Evolutionary conservation across 129 eudicot species (phyloP).

Genomic region (Flaveria sonorensis): DNA sequence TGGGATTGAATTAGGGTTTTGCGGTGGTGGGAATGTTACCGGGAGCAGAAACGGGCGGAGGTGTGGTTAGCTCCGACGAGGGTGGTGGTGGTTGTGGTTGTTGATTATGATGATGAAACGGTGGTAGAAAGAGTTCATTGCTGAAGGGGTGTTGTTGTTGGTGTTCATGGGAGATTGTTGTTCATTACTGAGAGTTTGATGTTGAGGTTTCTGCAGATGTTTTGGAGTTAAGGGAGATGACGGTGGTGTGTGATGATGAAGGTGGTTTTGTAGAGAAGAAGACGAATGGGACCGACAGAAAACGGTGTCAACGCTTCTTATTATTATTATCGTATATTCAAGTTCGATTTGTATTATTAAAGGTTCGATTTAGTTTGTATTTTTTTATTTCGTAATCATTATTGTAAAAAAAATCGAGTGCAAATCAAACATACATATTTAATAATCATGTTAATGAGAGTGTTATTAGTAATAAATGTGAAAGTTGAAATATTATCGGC

Average conservation of each 20-base stretch:
- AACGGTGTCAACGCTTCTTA: constrained; percentile 25
- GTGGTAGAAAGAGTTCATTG: constrained; percentile 24
- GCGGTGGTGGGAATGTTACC: constrained; percentile 25
- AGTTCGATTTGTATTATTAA: no score
- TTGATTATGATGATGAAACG: constrained; percentile 42
- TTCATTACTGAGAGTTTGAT: neutral
- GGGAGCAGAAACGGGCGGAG: constrained; percentile 89
- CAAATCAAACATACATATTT: no score
- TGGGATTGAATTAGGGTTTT: neutral
- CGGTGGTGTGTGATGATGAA: neutral
- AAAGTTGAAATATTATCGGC: no score
- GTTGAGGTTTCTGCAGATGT: neutral
- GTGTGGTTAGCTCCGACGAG: constrained; percentile 78
- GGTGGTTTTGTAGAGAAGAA: constrained; percentile 11
- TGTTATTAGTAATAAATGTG: no score
- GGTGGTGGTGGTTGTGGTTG: neutral
- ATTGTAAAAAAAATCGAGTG: no score
- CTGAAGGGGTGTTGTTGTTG: neutral
- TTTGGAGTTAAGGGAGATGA: no score
- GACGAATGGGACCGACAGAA: constrained; percentile 15
- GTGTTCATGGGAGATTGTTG: constrained; percentile 6
- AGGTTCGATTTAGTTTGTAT: no score
- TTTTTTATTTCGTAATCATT: no score
- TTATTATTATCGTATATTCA: no score
- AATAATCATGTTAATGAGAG: no score